These are phyloP conservation scores for Rhizopogon vulgaris DNA, from an alignment of 768 basidiomycete genomes.

Conservation along the genomic window DNA sequence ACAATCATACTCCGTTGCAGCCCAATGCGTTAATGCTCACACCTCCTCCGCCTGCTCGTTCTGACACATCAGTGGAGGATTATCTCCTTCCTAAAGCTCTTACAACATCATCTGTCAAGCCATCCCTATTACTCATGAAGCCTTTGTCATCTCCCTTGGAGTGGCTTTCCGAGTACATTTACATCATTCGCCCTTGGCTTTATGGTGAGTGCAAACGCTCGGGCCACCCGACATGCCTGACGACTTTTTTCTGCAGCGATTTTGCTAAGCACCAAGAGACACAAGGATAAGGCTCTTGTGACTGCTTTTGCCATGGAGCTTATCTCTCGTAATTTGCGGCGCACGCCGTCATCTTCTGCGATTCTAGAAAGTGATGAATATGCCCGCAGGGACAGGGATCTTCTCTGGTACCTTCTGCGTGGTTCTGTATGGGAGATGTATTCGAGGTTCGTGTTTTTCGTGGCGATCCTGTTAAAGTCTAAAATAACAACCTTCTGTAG, in stretches of 20 bases:
- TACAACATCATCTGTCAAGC: constrained; percentile 64
- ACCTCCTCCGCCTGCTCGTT: constrained; percentile 42
- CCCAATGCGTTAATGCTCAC: constrained; percentile 54
- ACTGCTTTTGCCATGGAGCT: constrained; percentile 64
- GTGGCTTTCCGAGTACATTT: constrained; percentile 69
- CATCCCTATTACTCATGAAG: constrained; percentile 60
- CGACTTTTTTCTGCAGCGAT: constrained; percentile 11
- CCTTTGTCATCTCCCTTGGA: constrained; percentile 58
- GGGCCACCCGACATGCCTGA: constrained; percentile 3
- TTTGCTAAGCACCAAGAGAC: constrained; percentile 17
- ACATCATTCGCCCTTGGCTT: constrained; percentile 65
- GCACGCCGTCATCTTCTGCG: constrained; percentile 55
- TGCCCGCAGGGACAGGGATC: constrained; percentile 73
- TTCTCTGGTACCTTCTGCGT: constrained; percentile 80
- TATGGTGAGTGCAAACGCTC: constrained; percentile 49
- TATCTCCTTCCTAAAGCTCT: constrained; percentile 80
- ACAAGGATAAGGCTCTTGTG: constrained; percentile 53
- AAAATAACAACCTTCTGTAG: constrained; percentile 30
- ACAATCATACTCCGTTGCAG: constrained; percentile 65
- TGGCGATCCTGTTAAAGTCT: neutral
- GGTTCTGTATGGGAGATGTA: constrained; percentile 81
- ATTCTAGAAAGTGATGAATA: constrained; percentile 72
- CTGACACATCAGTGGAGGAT: constrained; percentile 64
- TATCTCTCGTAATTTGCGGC: constrained; percentile 67
- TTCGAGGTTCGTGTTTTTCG: constrained; percentile 8